Percentiles rank a stretch among this genome's conserved stretches.
These are phyloP conservation scores for Exophiala spinifera DNA, from an alignment of 2,329 filamentous ascomycete species.

Conservation along the genomic window DNA sequence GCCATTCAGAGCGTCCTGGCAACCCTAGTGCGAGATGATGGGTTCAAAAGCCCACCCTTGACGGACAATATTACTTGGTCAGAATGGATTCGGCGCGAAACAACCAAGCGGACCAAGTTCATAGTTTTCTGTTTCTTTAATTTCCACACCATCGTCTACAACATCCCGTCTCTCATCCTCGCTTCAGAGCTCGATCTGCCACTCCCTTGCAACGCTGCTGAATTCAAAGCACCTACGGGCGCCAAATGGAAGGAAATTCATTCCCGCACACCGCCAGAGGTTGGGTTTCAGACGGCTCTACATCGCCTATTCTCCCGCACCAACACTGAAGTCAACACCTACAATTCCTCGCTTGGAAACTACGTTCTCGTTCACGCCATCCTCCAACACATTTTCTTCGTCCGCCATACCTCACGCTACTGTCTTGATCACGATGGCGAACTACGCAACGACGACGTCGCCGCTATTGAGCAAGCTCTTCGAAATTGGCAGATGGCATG, in stretches of 20 bases:
- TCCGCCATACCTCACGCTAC: constrained; percentile 46
- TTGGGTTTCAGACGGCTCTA: constrained; percentile 38
- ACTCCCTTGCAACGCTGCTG: constrained; percentile 38
- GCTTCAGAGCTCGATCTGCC: constrained; percentile 39
- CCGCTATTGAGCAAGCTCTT: constrained; percentile 43
- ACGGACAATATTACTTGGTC: constrained; percentile 30
- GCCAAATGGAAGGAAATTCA: constrained; percentile 35
- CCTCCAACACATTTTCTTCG: constrained; percentile 68
- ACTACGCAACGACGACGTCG: constrained; percentile 39
- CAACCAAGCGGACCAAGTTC: constrained; percentile 36
- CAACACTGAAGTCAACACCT: constrained; percentile 19
- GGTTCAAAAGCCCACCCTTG: constrained; percentile 20
- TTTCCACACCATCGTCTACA: constrained; percentile 40
- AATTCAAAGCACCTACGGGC: constrained; percentile 36
- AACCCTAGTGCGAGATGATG: constrained; percentile 29
- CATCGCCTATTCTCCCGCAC: constrained; percentile 22
- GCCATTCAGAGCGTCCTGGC: constrained; percentile 30
- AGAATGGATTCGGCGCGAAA: constrained; percentile 38
- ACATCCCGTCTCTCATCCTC: constrained; percentile 38
- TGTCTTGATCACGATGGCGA: constrained; percentile 34
- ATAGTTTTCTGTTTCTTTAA: constrained; percentile 40
- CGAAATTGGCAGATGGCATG: constrained; percentile 42
- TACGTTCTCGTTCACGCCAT: constrained; percentile 70
- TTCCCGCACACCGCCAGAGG: constrained; percentile 31
- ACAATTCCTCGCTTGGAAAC: constrained; percentile 56